These are phyloP conservation scores for Rubroboletus pulcherrimus DNA, from an alignment of 768 basidiomycete species.

Conservation along the genomic window DNA sequence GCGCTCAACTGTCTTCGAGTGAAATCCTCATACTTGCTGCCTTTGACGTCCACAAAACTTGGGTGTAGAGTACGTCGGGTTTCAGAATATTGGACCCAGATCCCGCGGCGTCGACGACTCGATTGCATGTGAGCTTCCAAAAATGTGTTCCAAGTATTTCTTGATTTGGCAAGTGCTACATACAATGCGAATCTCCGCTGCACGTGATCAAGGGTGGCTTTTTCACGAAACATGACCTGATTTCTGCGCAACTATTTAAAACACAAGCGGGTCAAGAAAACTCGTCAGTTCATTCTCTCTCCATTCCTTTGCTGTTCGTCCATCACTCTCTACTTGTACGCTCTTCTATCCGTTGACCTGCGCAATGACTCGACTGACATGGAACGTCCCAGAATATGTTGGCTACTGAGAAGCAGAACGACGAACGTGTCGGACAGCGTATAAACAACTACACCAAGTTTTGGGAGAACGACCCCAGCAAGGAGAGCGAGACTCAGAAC, in stretches of 20 bases:
- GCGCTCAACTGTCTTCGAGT: too few relatives aligned
- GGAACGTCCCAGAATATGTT: neutral
- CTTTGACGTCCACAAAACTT: too few relatives aligned
- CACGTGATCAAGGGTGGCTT: neutral
- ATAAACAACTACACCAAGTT: conserved; percentile 85
- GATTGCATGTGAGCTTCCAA: too few relatives aligned
- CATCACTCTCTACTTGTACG: neutral
- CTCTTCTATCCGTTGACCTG: neutral
- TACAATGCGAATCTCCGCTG: neutral
- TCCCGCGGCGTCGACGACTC: neutral
- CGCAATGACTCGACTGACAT: neutral
- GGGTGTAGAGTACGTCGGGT: neutral
- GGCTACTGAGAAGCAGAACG: conserved; percentile 34
- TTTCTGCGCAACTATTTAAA: conserved; percentile 13
- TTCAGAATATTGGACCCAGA: neutral
- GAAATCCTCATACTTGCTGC: too few relatives aligned
- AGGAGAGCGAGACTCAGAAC: conserved; percentile 64
- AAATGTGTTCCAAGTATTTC: neutral
- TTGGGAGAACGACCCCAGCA: conserved; percentile 80
- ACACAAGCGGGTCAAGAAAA: conserved; percentile 1
- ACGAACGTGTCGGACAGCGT: conserved; percentile 62
- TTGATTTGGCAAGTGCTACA: neutral
- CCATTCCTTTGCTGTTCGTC: neutral
- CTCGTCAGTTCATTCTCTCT: neutral
- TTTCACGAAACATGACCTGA: conserved; percentile 16